Base-by-base conservation (phyloP, 2,329 filamentous ascomycete genomes). In the Blumeriella jaapii region DNA sequence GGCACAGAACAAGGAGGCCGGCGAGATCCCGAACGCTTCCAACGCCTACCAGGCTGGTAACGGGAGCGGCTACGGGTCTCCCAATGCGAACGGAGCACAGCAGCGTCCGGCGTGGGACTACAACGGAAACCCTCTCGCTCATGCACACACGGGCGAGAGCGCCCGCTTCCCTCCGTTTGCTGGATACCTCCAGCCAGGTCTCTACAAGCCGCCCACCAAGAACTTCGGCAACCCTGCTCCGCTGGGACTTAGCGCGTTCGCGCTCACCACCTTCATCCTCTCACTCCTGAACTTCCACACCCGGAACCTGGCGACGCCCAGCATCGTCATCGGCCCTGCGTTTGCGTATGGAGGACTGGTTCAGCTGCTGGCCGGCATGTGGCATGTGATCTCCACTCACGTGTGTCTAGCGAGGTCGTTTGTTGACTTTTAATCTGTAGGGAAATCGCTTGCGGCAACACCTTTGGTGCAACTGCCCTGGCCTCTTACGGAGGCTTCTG, bases 381-480 rank as follows among this genome's bases (percentile, higher is more conserved):
- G 83, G 83, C 85, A 69, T 59, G 72, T 49, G 8, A 11, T 26
- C 12, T 24, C 6, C 13, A 11, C 12, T 5, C 31, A 15, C n/a
- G 7, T 29, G 14, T 9, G 15, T 8, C 4, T 24, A 24, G 7
- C 22, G 10, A 24, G 7, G 10, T n/a, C 22, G 4, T 24, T n/a
- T n/a, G n/a, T n/a, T n/a, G n/a, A n/a, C n/a, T n/a, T n/a, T n/a
- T n/a, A n/a, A n/a, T n/a, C 20, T 11, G 6, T 4, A 84, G 80
- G 81, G 82, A 89, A 63, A 83, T 89, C 73, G 81, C 82, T 22
- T 69, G 83, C n/a, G 82, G 82, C 38, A 89, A 89, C 67, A 89
- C 83, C 8, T 87, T 89, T 47, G 82, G 82, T 67, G 82, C 81
- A 34, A 87, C 82, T 15, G 81, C 82, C 13, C 63, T 89, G 38